Evolutionary conservation across 805 yeast species (phyloP), one percentile per base, ranked within the genome.

Genomic region (Saccharomycopsis vini): DNA sequence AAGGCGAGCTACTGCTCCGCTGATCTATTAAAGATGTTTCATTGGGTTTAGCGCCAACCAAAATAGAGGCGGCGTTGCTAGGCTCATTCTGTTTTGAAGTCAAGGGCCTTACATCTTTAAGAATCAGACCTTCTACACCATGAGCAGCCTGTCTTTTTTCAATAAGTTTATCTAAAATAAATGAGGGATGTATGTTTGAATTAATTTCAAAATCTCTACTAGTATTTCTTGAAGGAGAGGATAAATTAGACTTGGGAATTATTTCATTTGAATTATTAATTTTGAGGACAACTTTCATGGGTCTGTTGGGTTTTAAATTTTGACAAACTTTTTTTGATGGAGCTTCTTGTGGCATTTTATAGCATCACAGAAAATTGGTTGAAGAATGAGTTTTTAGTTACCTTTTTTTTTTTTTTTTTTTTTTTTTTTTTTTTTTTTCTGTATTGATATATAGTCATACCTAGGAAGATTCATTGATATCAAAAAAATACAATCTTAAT

Each of bases 131-230:
- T 15, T 37, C 42, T 6, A 42, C 47, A 4, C 50, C 50, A 30
- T 47, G 50, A 23, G 40, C 35, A 13, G 50, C 50, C 12, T 47
- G 47, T 33, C 50, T 13, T 20, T 40, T 44, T 30, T 47, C 48
- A 12, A 31, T 39, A 7, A 40, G 15, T 29, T 44, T 45, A 30
- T 47, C 50, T 23, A 47, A 36, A 3, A 47, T n/a, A 40, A 47
- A 47, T 43, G 31, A 20, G 6, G 50, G 50, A 31, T 47, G 48
- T 3, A 40, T 23, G 24, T 45, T 42, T 20, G 40, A 18, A 18
- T 29, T 28, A 9, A 22, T 13, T 18, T 41, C 26, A 4, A 26
- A 24, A n/a, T n/a, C 44, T 16, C 18, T 22, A 16, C 9, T 16
- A 10, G 26, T 20, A 15, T 13, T 32, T 18, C 16, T 15, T 21